Evolutionary conservation across 2,329 filamentous ascomycete species (phyloP).

Genomic region (Alternaria triticina): DNA sequence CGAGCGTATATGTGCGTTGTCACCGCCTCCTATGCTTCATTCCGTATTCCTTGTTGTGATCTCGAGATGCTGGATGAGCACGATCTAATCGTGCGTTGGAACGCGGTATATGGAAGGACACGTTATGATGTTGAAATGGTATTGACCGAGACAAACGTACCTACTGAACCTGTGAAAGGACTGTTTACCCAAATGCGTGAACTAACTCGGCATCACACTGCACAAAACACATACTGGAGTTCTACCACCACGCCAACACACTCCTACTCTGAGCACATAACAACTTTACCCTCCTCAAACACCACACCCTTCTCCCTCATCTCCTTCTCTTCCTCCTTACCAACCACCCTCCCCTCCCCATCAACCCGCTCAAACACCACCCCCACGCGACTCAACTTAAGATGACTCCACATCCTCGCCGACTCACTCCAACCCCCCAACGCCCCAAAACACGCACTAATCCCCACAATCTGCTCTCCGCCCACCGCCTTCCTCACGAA

Average conservation of each 20-base stretch:
- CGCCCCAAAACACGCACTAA: slow-evolving; percentile 13
- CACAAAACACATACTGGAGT: not conserved
- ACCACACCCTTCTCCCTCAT: not conserved
- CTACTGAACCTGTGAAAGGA: not conserved
- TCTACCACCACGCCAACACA: not conserved
- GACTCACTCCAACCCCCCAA: slow-evolving; percentile 14
- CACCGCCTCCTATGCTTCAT: not conserved
- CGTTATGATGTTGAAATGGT: not conserved
- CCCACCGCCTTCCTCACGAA: slow-evolving; percentile 6
- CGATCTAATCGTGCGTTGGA: not conserved
- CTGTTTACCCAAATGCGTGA: not conserved
- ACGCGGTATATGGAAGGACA: not conserved
- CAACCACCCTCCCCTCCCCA: not conserved
- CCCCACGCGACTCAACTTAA: slow-evolving; percentile 5
- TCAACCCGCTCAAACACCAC: not conserved
- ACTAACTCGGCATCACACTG: not conserved
- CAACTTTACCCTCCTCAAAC: not conserved
- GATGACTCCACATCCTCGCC: slow-evolving; percentile 12
- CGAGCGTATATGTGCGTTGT: not conserved
- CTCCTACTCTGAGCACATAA: not conserved
- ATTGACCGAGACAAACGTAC: not conserved
- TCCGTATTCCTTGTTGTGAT: not conserved
- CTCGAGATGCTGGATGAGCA: not conserved
- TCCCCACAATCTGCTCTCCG: slow-evolving; percentile 15
- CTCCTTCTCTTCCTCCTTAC: not conserved